Base-by-base conservation (phyloP, 371 early-diverging fungal species). In the Zopfochytrium polystomum region DNA sequence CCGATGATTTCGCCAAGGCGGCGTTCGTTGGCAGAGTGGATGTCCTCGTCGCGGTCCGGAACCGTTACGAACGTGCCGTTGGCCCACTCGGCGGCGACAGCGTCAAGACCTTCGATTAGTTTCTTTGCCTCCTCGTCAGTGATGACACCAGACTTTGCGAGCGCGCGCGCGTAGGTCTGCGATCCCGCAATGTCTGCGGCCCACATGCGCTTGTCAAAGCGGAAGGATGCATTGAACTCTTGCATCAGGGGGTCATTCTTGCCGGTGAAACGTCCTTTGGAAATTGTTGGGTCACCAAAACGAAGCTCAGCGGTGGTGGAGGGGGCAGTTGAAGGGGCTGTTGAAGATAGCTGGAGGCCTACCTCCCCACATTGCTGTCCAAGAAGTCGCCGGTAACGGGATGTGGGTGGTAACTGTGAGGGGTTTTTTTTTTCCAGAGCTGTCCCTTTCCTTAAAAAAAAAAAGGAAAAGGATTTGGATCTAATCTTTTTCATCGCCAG, bases 1-100 rank as follows among this genome's bases (percentile, higher is more conserved):
- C 98, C 98, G 47, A 97, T 84, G 29, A 96, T 55, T 75, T 97
- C 98, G 47, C 90, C 90, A 27, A 97, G 79, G 29, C 98, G 85
- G 53, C 98, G 87, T 67, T 97, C 98, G 66, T 96, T 96, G 45
- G 98, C 98, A 1, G 96, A 94, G 72, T 97, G 98, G 67, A 97
- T 96, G 77, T 97, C 98, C 73, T 97, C 98, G 74, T 97, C 98
- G 6, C 88, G 86, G 1, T 84, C 75, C 18, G n/a, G n/a, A 64
- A 82, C 72, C 55, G 91, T 79, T 31, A 67, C 82, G 74, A 97
- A 96, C n/a, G 70, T 70, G 45, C 82, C 84, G 34, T 67, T 42
- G 20, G 79, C 78, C 98, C 98, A 97, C 70, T 97, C 98, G 23
- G 72, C 70, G 49, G 76, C 81, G 9, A 97, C 93, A 35, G 70